phyloP scores from a whole-genome alignment of 805 yeast genomes.

The Metahyphopichia silvanorum region DNA sequence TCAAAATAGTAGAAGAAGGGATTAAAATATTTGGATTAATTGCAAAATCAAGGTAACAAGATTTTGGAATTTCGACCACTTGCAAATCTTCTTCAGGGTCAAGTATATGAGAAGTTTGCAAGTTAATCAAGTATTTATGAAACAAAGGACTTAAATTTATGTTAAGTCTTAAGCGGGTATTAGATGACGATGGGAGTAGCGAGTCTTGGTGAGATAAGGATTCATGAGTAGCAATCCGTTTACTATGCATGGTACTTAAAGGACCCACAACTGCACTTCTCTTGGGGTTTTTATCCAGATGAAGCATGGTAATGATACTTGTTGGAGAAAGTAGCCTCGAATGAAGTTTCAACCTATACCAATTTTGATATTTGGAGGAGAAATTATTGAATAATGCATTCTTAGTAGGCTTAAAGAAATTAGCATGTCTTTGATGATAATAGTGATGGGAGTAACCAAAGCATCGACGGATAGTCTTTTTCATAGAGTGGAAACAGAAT shows the following conservation, averaged over 20 bases:
- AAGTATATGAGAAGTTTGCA: background rate
- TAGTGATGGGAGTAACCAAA: constrained; percentile 1
- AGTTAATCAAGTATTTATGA: constrained; percentile 9
- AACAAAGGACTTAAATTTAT: constrained; percentile 23
- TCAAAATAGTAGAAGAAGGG: constrained; percentile 30
- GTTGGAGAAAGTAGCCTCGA: background rate
- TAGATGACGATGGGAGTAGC: background rate
- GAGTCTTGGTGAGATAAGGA: background rate
- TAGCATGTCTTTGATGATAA: constrained; percentile 1
- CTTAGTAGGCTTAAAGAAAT: background rate
- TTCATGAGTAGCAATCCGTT: background rate
- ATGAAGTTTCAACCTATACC: constrained; percentile 1
- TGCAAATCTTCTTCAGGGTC: constrained; percentile 3
- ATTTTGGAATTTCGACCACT: background rate
- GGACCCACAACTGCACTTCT: no score
- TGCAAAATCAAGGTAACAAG: constrained; percentile 33
- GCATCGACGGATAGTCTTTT: no score
- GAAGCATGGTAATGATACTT: constrained; percentile 1
- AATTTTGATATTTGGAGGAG: constrained; percentile 1
- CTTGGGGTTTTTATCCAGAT: background rate
- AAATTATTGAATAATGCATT: constrained; percentile 1
- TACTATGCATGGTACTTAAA: background rate
- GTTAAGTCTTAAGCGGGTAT: constrained; percentile 19
- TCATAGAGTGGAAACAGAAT: background rate
- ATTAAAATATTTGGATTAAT: constrained; percentile 21